Evolutionary conservation across 345 rosid species (phyloP).

Genomic region (Passiflora organensis): DNA sequence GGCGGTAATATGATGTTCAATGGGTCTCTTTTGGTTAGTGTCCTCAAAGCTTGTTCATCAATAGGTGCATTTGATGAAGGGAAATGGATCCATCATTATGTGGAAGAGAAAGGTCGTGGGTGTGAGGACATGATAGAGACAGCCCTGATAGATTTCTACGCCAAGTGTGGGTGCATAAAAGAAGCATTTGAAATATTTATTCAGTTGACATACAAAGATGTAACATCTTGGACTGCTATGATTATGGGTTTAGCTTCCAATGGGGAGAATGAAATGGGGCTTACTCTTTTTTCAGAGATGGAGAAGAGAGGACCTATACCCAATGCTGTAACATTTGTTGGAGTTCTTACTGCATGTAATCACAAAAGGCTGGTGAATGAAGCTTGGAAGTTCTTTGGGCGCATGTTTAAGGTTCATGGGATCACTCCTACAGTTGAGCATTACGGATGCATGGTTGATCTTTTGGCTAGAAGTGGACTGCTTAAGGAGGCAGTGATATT

Average conservation of each 20-base stretch:
- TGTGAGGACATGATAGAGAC: conserved; percentile 25
- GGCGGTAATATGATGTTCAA: not conserved
- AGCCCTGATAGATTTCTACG: conserved; percentile 29
- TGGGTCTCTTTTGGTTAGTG: conserved; percentile 29
- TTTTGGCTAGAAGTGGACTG: conserved; percentile 32
- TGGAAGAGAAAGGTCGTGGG: conserved; percentile 16
- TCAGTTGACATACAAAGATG: conserved; percentile 28
- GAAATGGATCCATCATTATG: not conserved
- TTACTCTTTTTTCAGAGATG: conserved; percentile 21
- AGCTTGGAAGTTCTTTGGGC: conserved; percentile 31
- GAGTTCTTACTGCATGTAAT: conserved; percentile 32
- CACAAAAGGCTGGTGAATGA: conserved; percentile 19
- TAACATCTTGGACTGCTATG: conserved; percentile 32
- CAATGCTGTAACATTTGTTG: conserved; percentile 30
- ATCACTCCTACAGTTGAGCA: conserved; percentile 30
- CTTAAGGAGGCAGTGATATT: conserved; percentile 29
- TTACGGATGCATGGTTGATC: conserved; percentile 38
- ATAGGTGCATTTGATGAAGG: too few species aligned
- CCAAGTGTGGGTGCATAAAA: conserved; percentile 22
- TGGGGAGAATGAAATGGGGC: conserved; percentile 24
- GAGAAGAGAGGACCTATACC: conserved; percentile 29
- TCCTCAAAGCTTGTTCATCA: conserved; percentile 26
- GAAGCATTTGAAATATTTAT: conserved; percentile 23
- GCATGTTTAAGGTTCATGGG: conserved; percentile 28
- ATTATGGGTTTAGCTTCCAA: conserved; percentile 28